Percentiles rank a stretch among this genome's conserved stretches.
phyloP scores from a whole-genome alignment of 495 filamentous ascomycete species.

The Podospora bellae-mahoneyi region DNA sequence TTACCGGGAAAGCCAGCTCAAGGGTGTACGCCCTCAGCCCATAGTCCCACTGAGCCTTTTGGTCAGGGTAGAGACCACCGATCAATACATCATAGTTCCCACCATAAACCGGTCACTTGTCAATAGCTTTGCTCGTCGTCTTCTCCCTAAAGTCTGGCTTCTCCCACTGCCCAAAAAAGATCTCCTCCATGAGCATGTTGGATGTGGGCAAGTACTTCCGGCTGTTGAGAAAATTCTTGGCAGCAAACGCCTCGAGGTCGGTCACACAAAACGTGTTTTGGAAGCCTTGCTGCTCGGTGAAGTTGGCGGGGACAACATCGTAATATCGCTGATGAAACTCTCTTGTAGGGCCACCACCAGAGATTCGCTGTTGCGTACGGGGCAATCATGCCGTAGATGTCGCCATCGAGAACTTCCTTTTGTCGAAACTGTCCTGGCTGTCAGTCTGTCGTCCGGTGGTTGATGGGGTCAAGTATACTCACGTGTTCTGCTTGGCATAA shows the following conservation, averaged over 20 bases:
- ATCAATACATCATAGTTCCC: conserved; percentile 31
- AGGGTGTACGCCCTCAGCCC: conserved; percentile 45
- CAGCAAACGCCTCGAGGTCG: conserved; percentile 40
- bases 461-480: conserved; percentile 21
- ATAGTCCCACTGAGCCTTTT: conserved; percentile 49
- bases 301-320: conserved; percentile 40
- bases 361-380: conserved; percentile 51
- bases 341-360: conserved; percentile 51
- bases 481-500: conserved; percentile 47
- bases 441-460: background rate
- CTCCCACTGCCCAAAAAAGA: conserved; percentile 45
- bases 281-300: conserved; percentile 44
- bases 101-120: conserved; percentile 48
- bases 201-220: conserved; percentile 47
- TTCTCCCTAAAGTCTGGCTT: conserved; percentile 52
- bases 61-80: conserved; percentile 47
- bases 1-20: conserved; percentile 50
- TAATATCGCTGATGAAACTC: conserved; percentile 52
- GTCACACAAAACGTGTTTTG: conserved; percentile 52
- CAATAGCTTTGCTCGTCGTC: conserved; percentile 39
- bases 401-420: background rate
- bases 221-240: conserved; percentile 42
- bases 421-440: background rate
- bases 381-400: conserved; percentile 48
- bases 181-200: conserved; percentile 49